Evolutionary conservation across 345 rosid genomes (phyloP).

Genomic region (Geranium brycei): DNA sequence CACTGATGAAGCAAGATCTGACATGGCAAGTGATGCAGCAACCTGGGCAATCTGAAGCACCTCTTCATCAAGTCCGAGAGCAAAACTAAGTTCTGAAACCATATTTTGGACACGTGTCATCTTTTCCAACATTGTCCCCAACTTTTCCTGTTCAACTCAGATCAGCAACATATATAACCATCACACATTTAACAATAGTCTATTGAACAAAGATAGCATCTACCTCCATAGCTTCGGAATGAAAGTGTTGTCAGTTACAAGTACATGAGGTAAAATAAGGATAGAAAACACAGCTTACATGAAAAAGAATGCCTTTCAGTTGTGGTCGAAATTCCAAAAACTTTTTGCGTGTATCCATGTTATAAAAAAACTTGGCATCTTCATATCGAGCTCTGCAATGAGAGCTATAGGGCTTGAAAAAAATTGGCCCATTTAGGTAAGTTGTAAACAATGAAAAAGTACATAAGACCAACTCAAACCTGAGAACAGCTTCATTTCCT

Average conservation of each 20-base stretch:
- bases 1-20: conserved; percentile 87
- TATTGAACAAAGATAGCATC: neutral
- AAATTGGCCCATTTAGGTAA: neutral
- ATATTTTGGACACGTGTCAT: conserved; percentile 47
- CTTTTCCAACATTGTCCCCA: conserved; percentile 94
- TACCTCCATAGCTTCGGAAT: neutral
- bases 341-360: conserved; percentile 58
- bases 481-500: conserved; percentile 99
- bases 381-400: conserved; percentile 87
- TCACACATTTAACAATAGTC: neutral
- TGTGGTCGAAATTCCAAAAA: conserved; percentile 63
- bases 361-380: conserved; percentile 93
- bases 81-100: conserved; percentile 37
- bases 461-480: conserved; percentile 31
- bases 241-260: neutral
- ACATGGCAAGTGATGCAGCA: conserved; percentile 92
- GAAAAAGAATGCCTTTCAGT: conserved; percentile 82
- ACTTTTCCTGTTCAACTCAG: conserved; percentile 54
- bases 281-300: conserved; percentile 38
- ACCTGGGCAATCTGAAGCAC: conserved; percentile 41
- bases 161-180: conserved; percentile 6
- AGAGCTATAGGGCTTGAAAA: conserved; percentile 3
- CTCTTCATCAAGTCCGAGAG: conserved; percentile 38
- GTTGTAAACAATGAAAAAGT: neutral
- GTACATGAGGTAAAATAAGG: too few relatives aligned